A percentile compares a stretch with the other conserved stretches of the same genome.
Evolutionary conservation across 495 filamentous ascomycete genomes (phyloP).

Genomic region (Aspergillus olivimuriae): DNA sequence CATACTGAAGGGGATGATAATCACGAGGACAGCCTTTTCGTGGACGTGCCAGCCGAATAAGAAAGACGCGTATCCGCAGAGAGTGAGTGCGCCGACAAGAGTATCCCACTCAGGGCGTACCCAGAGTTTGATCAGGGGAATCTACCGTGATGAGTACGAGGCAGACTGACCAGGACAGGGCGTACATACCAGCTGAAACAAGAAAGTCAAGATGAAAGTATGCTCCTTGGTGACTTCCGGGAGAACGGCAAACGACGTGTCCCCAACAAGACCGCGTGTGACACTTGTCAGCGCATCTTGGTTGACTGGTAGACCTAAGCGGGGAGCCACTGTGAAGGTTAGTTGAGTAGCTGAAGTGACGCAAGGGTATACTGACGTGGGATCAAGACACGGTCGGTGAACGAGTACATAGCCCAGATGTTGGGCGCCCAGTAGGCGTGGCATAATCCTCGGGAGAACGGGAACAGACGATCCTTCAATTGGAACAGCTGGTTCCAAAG

Average conservation of each 20-base stretch:
- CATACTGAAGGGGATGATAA: slow-evolving; percentile 92
- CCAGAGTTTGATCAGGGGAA: slow-evolving; percentile 79
- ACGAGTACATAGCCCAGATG: slow-evolving; percentile 95
- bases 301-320: slow-evolving; percentile 66
- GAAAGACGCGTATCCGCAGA: slow-evolving; percentile 96
- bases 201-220: slow-evolving; percentile 76
- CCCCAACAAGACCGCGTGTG: slow-evolving; percentile 88
- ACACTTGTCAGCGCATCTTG: slow-evolving; percentile 73
- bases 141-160: slow-evolving; percentile 26
- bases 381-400: slow-evolving; percentile 77
- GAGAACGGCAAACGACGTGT: slow-evolving; percentile 89
- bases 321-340: slow-evolving; percentile 61
- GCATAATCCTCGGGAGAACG: slow-evolving; percentile 87
- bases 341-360: slow-evolving; percentile 11
- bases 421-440: slow-evolving; percentile 99
- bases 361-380: slow-evolving; percentile 46
- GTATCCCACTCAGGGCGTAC: slow-evolving; percentile 72
- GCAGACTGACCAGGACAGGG: not conserved
- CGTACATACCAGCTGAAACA: slow-evolving; percentile 65
- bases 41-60: slow-evolving; percentile 99
- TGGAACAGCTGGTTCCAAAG: slow-evolving; percentile 85
- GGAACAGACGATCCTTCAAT: slow-evolving; percentile 77
- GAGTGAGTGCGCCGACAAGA: slow-evolving; percentile 82
- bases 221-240: slow-evolving; percentile 73
- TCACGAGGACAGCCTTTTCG: slow-evolving; percentile 90